Base-by-base conservation (phyloP, 106 monocot species). In the Phalaenopsis aphrodite region DNA sequence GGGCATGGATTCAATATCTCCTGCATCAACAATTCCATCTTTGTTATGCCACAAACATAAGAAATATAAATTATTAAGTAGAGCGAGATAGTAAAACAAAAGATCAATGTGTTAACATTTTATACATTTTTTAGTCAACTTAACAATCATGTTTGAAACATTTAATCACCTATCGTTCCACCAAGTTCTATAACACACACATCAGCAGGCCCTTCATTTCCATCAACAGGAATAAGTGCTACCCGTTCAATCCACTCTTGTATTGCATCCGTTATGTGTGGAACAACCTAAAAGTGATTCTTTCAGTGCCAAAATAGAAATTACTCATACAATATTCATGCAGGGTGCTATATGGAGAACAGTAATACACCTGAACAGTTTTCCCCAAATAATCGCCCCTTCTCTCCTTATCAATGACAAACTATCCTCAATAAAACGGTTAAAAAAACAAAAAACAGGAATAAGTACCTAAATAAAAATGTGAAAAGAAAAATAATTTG, bases 151-250 rank as follows among this genome's bases (percentile, higher is more conserved):
- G 23, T 23, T 68, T 56, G 5, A 30, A 75, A 52, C 58, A 58
- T 56, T 75, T 83, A 23, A 55, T 88, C 83, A 93, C 95, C 95
- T 91, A 91, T 93, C 52, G 95, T 95, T 83, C 95, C 95, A 68
- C 95, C 95, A 75, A 95, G 85, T 90, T 95, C 95, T 78, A 95
- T 95, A 78, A 95, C 86, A 84, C 95, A 95, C 81, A 95, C 90
- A 88, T 95, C 93, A 75, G 95, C 89, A 17, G 95, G 93, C 10
- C 87, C 93, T 85, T 93, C 93, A 86, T 89, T 82, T 67, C 93
- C 93, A 84, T 95, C 95, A 24, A 95, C 95, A 77, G 95, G 95
- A 75, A 91, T 81, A 55, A 79, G 39, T 4, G 95, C 89, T 41
- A 87, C 93, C 48, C 91, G 89, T 66, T 95, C 95, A 79, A 95